A percentile compares a stretch with the other conserved stretches of the same genome.
Evolutionary conservation across 1,284 basidiomycete genomes (phyloP).

Genomic region (Porodaedalea pini): DNA sequence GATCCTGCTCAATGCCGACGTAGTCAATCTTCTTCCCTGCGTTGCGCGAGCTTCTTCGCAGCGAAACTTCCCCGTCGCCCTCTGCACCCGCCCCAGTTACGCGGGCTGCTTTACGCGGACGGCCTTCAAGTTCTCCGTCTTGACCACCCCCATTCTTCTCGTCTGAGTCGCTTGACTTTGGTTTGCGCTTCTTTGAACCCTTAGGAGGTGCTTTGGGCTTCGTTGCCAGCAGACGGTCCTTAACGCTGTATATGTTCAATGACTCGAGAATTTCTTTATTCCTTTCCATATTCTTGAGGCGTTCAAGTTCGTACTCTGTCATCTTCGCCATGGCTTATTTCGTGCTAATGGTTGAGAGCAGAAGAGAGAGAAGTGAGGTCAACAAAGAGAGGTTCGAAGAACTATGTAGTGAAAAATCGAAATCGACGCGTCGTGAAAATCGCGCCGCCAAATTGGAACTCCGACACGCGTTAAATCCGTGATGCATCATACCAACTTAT

Average conservation of each 20-base stretch:
- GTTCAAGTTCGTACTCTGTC: slow-evolving; percentile 47
- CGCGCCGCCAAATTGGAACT: not conserved
- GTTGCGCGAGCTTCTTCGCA: slow-evolving; percentile 64
- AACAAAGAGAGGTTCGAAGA: not conserved
- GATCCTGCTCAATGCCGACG: slow-evolving; percentile 32
- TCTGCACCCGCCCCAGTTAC: slow-evolving; percentile 28
- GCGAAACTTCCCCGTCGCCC: slow-evolving; percentile 12
- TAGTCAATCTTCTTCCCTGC: slow-evolving; percentile 57
- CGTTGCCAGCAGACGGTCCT: not conserved
- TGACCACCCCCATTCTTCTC: slow-evolving; percentile 8
- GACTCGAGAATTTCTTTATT: slow-evolving; percentile 43
- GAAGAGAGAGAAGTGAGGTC: not conserved
- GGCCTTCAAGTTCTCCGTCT: slow-evolving; percentile 6
- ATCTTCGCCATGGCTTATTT: slow-evolving; percentile 28
- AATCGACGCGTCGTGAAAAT: not conserved
- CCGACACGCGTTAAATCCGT: not conserved
- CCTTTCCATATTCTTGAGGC: slow-evolving; percentile 45
- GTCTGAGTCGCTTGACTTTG: not conserved
- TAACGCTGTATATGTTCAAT: slow-evolving; percentile 38
- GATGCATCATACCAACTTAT: not conserved
- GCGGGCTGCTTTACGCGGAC: slow-evolving; percentile 7
- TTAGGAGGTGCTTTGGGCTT: slow-evolving; percentile 12
- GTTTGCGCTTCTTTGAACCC: slow-evolving; percentile 25
- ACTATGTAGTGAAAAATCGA: not conserved
- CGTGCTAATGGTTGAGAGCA: not conserved